Percentiles rank a stretch among this genome's conserved stretches.
phyloP scores from a whole-genome alignment of 2,329 filamentous ascomycete species.

The Colletotrichum caudatum region DNA sequence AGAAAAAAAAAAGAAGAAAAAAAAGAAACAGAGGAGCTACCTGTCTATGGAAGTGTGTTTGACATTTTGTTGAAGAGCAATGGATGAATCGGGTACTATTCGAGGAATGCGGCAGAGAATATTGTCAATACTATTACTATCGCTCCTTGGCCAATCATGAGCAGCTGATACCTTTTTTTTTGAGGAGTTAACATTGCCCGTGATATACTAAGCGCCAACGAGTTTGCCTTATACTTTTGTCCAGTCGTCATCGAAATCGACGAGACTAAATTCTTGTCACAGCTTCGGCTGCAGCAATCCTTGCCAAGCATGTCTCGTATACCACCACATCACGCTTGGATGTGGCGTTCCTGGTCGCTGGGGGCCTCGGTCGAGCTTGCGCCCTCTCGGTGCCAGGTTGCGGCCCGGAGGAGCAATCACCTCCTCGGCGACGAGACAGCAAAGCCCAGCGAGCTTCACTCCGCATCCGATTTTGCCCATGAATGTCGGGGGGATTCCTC shows the following conservation, averaged over 20 bases:
- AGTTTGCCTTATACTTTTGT: not conserved
- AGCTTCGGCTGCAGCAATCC: too few relatives aligned
- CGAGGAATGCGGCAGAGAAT: not conserved
- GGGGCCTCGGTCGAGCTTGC: not conserved
- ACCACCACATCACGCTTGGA: not conserved
- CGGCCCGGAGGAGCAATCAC: not conserved
- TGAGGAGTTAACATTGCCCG: too few relatives aligned
- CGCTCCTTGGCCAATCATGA: not conserved
- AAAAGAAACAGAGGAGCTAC: constrained; percentile 1
- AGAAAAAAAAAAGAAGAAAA: not conserved
- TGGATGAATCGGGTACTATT: too few relatives aligned
- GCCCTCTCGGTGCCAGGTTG: not conserved
- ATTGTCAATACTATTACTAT: not conserved
- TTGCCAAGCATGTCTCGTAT: not conserved
- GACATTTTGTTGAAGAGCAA: not conserved
- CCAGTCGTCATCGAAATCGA: not conserved
- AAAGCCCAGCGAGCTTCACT: not conserved
- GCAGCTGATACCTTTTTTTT: not conserved
- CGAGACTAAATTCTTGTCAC: not conserved
- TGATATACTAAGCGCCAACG: not conserved
- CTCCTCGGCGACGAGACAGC: not conserved
- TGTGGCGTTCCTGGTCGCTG: not conserved
- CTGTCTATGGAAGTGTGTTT: too few relatives aligned
- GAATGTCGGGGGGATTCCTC: not conserved
- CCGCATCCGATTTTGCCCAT: not conserved